Evolutionary conservation across 1,139 yeast species (phyloP).

Genomic region (Candida neerlandica): DNA sequence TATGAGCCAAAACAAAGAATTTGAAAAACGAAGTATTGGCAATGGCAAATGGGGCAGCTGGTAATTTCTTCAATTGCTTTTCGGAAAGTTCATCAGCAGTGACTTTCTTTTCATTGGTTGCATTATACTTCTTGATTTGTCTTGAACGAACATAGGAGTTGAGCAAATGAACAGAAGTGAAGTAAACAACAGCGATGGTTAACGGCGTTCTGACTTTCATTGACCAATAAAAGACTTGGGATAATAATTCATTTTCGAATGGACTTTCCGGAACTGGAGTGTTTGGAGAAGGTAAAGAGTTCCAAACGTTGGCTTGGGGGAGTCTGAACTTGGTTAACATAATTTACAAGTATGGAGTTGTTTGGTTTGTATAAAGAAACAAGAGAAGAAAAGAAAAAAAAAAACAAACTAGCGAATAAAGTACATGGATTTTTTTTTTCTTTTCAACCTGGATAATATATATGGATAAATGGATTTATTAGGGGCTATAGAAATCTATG

Average conservation of each 20-base stretch:
- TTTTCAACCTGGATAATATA: not conserved
- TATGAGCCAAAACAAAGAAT: constrained; percentile 61
- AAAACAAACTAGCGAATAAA: not conserved
- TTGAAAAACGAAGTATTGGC: constrained; percentile 53
- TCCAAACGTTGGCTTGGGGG: constrained; percentile 38
- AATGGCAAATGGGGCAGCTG: constrained; percentile 58
- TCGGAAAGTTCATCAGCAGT: constrained; percentile 7
- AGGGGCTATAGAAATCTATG: no score
- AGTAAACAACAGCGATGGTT: constrained; percentile 61
- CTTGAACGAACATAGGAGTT: constrained; percentile 47
- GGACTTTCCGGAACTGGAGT: constrained; percentile 43
- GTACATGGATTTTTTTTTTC: not conserved
- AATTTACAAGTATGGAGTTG: not conserved
- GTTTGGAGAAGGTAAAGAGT: constrained; percentile 30
- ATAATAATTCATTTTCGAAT: constrained; percentile 31
- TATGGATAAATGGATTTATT: no score
- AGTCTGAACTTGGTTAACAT: constrained; percentile 38
- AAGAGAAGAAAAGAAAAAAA: not conserved
- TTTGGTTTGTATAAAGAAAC: not conserved
- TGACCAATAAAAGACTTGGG: constrained; percentile 29
- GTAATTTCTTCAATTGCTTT: constrained; percentile 30
- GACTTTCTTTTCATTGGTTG: constrained; percentile 12
- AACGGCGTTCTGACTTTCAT: constrained; percentile 54
- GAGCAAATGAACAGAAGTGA: constrained; percentile 57
- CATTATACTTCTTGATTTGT: constrained; percentile 30